Evolutionary conservation across 2,329 filamentous ascomycete species (phyloP).

Genomic region (Aspergillus candidus): DNA sequence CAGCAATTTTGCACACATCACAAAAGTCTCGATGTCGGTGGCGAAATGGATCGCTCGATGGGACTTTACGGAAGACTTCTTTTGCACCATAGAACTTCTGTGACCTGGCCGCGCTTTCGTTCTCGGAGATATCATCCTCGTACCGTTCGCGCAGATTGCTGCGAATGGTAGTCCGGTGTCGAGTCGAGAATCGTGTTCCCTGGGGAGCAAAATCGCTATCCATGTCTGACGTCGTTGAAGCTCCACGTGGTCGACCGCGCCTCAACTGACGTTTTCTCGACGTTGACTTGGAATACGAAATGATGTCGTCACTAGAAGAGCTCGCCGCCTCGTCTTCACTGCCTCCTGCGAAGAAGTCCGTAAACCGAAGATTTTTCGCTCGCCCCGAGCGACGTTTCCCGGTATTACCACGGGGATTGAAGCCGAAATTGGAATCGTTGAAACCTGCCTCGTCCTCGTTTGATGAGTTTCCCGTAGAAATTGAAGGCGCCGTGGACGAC

Average conservation of each 20-base stretch:
- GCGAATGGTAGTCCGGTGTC: constrained; percentile 21
- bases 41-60: constrained; percentile 60
- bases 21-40: constrained; percentile 65
- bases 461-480: constrained; percentile 1
- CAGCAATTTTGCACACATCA: constrained; percentile 59
- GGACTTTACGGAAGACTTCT: constrained; percentile 64
- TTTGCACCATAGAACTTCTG: constrained; percentile 53
- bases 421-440: not conserved
- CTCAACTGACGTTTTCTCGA: constrained; percentile 12
- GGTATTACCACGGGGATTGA: not conserved
- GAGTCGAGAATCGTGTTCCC: constrained; percentile 26
- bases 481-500: constrained; percentile 3
- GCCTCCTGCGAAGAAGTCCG: constrained; percentile 13
- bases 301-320: constrained; percentile 20
- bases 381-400: constrained; percentile 9
- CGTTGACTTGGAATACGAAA: constrained; percentile 8
- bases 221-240: constrained; percentile 6
- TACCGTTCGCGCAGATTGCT: constrained; percentile 42
- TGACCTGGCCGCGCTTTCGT: constrained; percentile 42
- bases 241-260: constrained; percentile 5
- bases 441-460: constrained; percentile 10
- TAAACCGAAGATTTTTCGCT: constrained; percentile 11
- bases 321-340: constrained; percentile 14
- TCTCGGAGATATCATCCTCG: constrained; percentile 34
- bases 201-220: constrained; percentile 10